These are phyloP conservation scores for Larix kaempferi DNA, from an alignment of 75 land plant genomes.

Conservation along the genomic window DNA sequence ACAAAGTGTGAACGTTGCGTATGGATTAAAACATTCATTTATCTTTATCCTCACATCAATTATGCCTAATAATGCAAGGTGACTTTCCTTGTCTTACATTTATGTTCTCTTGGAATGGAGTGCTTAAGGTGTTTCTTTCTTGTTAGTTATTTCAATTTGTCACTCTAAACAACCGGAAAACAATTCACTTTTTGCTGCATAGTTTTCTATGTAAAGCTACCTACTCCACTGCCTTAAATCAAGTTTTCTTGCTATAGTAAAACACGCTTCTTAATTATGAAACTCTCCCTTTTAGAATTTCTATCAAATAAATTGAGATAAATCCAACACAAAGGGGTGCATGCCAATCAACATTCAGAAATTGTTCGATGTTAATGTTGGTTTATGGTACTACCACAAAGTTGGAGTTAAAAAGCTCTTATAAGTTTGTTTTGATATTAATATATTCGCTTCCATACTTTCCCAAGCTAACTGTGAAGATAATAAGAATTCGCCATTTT, in stretches of 20 bases:
- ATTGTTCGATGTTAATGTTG: not conserved
- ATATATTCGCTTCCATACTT: not conserved
- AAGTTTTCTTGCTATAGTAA: not conserved
- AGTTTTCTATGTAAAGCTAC: too few relatives aligned
- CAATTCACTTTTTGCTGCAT: too few relatives aligned
- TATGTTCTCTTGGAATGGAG: too few relatives aligned
- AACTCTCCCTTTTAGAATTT: not conserved
- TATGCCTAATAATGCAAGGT: too few relatives aligned
- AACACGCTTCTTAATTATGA: not conserved
- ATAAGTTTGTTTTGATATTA: not conserved
- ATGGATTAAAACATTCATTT: too few relatives aligned
- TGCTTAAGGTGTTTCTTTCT: too few relatives aligned
- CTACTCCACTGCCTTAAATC: too few relatives aligned
- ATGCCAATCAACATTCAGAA: not conserved
- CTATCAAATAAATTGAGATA: not conserved
- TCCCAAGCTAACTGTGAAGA: not conserved
- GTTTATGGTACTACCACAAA: not conserved
- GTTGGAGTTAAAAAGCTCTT: not conserved
- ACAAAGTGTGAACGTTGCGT: too few relatives aligned
- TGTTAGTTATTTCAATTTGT: too few relatives aligned
- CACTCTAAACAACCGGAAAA: too few relatives aligned
- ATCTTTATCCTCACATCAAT: too few relatives aligned
- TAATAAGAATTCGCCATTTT: conserved; percentile 6
- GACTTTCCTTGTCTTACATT: too few relatives aligned
- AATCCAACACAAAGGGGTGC: not conserved